Percentiles rank a stretch among this genome's conserved stretches.
Conservation (phyloP, 2,329 filamentous ascomycete species). For the Ophiosphaerella korrae region DNA sequence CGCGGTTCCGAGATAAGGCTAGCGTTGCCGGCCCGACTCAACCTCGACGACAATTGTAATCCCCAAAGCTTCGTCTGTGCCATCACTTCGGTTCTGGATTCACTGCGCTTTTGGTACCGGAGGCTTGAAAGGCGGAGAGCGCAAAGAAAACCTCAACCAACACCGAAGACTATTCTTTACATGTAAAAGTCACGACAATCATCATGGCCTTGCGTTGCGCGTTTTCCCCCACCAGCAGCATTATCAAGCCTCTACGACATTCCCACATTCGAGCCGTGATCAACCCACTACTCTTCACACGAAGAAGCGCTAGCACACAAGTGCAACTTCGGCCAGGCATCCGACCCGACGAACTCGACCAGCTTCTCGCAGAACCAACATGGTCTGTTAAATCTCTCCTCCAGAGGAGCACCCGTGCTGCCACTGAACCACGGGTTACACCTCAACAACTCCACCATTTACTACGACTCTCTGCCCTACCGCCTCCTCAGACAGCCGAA, state of each 20-base stretch:
- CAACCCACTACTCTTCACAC: neutral
- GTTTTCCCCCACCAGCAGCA: constrained; percentile 7
- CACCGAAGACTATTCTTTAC: no score
- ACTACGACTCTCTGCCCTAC: constrained; percentile 86
- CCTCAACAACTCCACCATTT: constrained; percentile 77
- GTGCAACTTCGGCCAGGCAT: constrained; percentile 15
- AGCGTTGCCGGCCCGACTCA: constrained; percentile 17
- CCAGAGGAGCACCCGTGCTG: constrained; percentile 49
- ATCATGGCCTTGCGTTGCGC: constrained; percentile 21
- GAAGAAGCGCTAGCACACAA: neutral
- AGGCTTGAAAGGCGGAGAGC: no score
- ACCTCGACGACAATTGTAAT: constrained; percentile 30
- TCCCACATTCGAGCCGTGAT: neutral
- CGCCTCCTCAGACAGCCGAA: constrained; percentile 64
- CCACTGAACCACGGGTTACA: constrained; percentile 57
- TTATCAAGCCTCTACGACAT: constrained; percentile 3
- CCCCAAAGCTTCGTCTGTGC: neutral
- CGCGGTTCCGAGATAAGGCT: constrained; percentile 17
- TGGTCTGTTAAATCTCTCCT: constrained; percentile 85
- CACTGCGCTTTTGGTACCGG: no score
- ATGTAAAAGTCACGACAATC: constrained; percentile 1
- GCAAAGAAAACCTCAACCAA: no score
- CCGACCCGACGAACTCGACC: constrained; percentile 39
- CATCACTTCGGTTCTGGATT: neutral
- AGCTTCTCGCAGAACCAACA: constrained; percentile 68